A percentile compares a stretch with the other conserved stretches of the same genome.
Evolutionary conservation across 1,139 yeast genomes (phyloP).

Genomic region (Yamadazyma conglobata): DNA sequence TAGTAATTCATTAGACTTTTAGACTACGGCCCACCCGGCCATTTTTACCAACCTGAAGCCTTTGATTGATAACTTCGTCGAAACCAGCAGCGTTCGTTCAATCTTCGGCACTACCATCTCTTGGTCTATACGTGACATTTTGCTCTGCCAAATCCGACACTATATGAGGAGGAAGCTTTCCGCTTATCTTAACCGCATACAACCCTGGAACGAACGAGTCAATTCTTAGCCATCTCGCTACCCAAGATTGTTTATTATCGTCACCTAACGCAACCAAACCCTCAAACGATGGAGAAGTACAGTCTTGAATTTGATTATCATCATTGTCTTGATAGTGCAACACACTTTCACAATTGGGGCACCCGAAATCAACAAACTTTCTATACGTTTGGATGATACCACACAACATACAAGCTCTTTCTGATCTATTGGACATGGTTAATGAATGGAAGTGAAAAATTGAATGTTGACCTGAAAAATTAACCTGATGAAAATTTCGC

Average conservation of each 20-base stretch:
- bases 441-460: neutral
- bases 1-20: too few species aligned
- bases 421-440: slow-evolving; percentile 57
- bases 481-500: neutral
- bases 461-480: too few species aligned
- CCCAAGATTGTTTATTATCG: slow-evolving; percentile 84
- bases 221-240: slow-evolving; percentile 92
- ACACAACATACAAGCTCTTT: slow-evolving; percentile 97
- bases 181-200: slow-evolving; percentile 91
- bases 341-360: slow-evolving; percentile 96
- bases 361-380: slow-evolving; percentile 76
- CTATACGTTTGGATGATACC: slow-evolving; percentile 81
- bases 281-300: slow-evolving; percentile 95
- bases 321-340: slow-evolving; percentile 77
- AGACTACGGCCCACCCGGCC: too few species aligned
- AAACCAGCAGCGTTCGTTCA: slow-evolving; percentile 27
- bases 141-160: slow-evolving; percentile 67
- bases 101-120: slow-evolving; percentile 94
- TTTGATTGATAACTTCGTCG: too few species aligned
- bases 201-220: slow-evolving; percentile 87
- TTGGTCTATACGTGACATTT: slow-evolving; percentile 82
- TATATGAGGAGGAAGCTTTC: slow-evolving; percentile 85
- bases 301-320: slow-evolving; percentile 79
- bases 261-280: slow-evolving; percentile 91
- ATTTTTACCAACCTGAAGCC: neutral